A percentile compares a stretch with the other conserved stretches of the same genome.
These are phyloP conservation scores for Cardamine chenopodiifolia DNA, from an alignment of 345 rosid species.

Conservation along the genomic window DNA sequence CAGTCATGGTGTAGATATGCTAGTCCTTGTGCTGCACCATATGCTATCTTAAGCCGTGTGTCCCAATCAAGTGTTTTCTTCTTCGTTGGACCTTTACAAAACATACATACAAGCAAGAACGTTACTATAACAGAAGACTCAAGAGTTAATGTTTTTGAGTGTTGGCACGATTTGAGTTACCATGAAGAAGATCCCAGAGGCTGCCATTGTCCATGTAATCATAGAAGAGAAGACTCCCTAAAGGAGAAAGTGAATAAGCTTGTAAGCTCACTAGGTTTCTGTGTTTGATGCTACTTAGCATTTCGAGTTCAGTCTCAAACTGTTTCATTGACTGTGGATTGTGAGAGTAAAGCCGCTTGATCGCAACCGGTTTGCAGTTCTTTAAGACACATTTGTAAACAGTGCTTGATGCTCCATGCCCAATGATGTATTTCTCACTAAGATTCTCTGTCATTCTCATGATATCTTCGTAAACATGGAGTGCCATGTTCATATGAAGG, in stretches of 20 bases:
- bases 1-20: conserved; percentile 96
- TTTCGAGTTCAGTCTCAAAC: conserved; percentile 90
- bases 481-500: conserved; percentile 98
- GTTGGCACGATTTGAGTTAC: conserved; percentile 45
- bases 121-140: neutral
- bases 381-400: conserved; percentile 94
- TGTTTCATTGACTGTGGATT: conserved; percentile 80
- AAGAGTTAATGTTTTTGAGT: neutral
- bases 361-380: conserved; percentile 93
- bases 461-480: conserved; percentile 93
- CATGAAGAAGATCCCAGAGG: conserved; percentile 96
- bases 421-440: conserved; percentile 88
- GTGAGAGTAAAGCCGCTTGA: conserved; percentile 88
- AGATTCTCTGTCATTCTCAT: conserved; percentile 98
- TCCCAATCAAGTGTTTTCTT: conserved; percentile 88
- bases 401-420: conserved; percentile 88
- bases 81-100: conserved; percentile 62
- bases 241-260: conserved; percentile 80
- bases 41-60: conserved; percentile 76
- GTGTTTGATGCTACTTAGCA: conserved; percentile 89
- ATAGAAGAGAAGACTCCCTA: conserved; percentile 89
- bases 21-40: conserved; percentile 93
- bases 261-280: conserved; percentile 91
- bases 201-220: conserved; percentile 99
- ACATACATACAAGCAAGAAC: conserved; percentile 23